Conservation (phyloP, 2,329 filamentous ascomycete genomes). For the Monascus ruber region DNA sequence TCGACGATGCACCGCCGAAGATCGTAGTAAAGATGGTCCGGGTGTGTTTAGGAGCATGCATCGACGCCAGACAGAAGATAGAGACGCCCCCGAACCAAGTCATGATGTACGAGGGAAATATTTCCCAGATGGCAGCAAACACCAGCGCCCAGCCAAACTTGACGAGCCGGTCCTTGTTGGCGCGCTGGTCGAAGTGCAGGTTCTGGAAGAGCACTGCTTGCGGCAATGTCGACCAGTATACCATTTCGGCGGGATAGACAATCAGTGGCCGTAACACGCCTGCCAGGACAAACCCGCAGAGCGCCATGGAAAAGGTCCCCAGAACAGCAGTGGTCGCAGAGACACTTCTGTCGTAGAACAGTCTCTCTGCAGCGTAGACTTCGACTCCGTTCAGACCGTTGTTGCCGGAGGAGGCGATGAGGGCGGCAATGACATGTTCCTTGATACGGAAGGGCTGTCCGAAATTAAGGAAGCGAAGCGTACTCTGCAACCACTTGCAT, state of each 20-base stretch:
- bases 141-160: slow-evolving; percentile 23
- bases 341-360: slow-evolving; percentile 11
- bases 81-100: slow-evolving; percentile 14
- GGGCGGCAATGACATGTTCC: slow-evolving; percentile 8
- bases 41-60: slow-evolving; percentile 3
- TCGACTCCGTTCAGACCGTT: slow-evolving; percentile 10
- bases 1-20: slow-evolving; percentile 14
- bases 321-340: slow-evolving; percentile 15
- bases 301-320: slow-evolving; percentile 16
- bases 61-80: slow-evolving; percentile 8
- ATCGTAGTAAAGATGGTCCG: slow-evolving; percentile 7
- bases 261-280: slow-evolving; percentile 18
- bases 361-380: slow-evolving; percentile 9
- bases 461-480: slow-evolving; percentile 10
- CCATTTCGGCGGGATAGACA: slow-evolving; percentile 23
- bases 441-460: slow-evolving; percentile 11
- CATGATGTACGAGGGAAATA: slow-evolving; percentile 16
- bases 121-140: slow-evolving; percentile 9
- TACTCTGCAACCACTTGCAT: slow-evolving; percentile 6
- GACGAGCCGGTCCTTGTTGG: slow-evolving; percentile 15
- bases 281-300: slow-evolving; percentile 20
- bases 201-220: slow-evolving; percentile 24
- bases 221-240: slow-evolving; percentile 22
- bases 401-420: slow-evolving; percentile 11
- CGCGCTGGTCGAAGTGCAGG: slow-evolving; percentile 18